phyloP scores from a whole-genome alignment of 2,329 filamentous ascomycete species.

The Lachnellula cervina region DNA sequence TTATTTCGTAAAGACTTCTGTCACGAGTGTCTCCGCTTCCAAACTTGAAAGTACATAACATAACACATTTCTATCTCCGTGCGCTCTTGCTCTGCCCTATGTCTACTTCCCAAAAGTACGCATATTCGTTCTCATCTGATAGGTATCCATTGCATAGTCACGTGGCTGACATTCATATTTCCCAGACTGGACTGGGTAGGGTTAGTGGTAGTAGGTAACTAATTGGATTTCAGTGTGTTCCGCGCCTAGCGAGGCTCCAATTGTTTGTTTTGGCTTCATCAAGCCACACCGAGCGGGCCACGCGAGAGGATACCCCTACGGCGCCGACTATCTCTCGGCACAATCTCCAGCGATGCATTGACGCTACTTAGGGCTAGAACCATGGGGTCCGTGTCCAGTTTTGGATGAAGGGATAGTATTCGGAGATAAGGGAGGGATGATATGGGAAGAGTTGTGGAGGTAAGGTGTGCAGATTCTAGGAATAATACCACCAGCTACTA shows the following conservation, averaged over 20 bases:
- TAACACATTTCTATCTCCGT: no score
- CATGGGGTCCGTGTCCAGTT: background rate
- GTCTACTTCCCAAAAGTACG: no score
- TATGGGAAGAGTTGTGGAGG: background rate
- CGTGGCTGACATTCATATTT: background rate
- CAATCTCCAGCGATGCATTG: background rate
- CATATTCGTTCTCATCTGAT: no score
- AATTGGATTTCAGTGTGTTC: background rate
- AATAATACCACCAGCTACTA: background rate
- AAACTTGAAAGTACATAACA: background rate
- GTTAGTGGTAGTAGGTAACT: background rate
- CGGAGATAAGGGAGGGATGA: background rate
- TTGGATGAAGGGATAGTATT: background rate
- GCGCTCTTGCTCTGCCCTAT: background rate
- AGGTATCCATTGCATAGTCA: background rate
- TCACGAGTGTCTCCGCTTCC: background rate
- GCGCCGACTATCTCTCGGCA: background rate
- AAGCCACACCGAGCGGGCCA: background rate
- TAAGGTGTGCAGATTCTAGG: background rate
- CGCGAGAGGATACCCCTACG: background rate
- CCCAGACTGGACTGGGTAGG: background rate
- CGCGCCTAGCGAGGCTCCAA: background rate
- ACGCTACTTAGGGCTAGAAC: background rate
- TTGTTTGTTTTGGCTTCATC: background rate
- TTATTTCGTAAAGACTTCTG: background rate